Conservation (phyloP, 106 monocot species). For the Acorus calamus region DNA sequence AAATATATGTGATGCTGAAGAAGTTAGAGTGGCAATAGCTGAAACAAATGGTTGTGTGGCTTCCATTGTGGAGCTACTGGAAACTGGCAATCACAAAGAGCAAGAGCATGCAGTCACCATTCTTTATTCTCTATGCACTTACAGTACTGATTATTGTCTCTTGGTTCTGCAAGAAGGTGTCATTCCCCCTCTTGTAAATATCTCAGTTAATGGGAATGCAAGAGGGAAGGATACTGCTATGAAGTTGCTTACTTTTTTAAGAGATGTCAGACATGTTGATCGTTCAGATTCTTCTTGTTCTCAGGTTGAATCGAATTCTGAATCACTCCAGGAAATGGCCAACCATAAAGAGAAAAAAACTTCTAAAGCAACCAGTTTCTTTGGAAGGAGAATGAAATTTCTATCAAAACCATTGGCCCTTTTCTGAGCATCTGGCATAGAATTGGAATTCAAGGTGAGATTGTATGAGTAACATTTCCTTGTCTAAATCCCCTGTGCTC, state of each 20-base stretch:
- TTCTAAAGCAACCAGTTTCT: conserved; percentile 27
- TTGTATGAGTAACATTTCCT: no score
- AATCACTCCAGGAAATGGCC: conserved; percentile 1
- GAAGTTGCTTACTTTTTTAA: conserved; percentile 55
- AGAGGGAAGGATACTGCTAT: conserved; percentile 33
- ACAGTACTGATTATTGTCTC: conserved; percentile 29
- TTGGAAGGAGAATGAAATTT: conserved; percentile 27
- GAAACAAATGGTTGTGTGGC: conserved; percentile 39
- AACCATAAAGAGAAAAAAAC: conserved; percentile 8
- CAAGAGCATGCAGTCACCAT: conserved; percentile 49
- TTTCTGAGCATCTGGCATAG: conserved; percentile 4
- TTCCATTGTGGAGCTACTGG: conserved; percentile 48
- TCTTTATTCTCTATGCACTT: conserved; percentile 39
- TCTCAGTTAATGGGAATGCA: conserved; percentile 63
- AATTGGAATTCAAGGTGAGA: no score
- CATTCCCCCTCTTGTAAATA: conserved; percentile 63
- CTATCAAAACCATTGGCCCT: conserved; percentile 29
- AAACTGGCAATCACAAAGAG: conserved; percentile 41
- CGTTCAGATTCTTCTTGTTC: conserved; percentile 13
- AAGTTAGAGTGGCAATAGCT: conserved; percentile 29
- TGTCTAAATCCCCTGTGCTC: no score
- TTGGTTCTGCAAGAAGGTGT: conserved; percentile 79
- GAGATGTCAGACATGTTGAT: conserved; percentile 40
- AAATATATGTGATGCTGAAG: conserved; percentile 34
- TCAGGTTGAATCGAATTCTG: conserved; percentile 7